Base-by-base conservation (phyloP, 148 eudicot genomes). In the Amaranthus hypochondriacus region DNA sequence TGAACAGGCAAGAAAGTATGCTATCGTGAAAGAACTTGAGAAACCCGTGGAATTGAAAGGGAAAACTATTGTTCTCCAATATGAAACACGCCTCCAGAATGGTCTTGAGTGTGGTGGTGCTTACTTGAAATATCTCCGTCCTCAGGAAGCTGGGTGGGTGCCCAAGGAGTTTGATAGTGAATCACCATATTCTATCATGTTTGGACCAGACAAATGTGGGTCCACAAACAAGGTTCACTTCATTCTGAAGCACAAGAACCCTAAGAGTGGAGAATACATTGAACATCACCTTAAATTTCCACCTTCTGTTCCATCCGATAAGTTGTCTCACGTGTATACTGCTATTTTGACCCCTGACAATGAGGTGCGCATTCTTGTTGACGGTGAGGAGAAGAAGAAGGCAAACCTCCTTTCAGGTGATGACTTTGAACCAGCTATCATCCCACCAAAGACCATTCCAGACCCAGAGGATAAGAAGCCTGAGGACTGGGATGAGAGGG, bases 211-310 rank as follows among this genome's bases (percentile, higher is more conserved):
- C 72, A 89, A 87, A 84, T 95, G 98, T 83, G 98, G 98, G 50
- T 81, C 86, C 56, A 95, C 98, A 52, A 95, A 95, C 87, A 95
- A 95, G 88, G 96, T 95, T 74, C 98, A 95, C 86, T 94, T 95
- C 70, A 95, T 95, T 73, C 72, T 92, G 70, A 91, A 89, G 80
- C 97, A 91, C 77, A 91, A 87, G 83, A 91, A 91, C 77, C 97
- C 97, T n/a, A 95, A 95, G 69, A 88, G 78, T 18, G 97, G 96
- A 48, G 91, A 92, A 76, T 90, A 81, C 68, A 70, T 92, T 66
- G 98, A 95, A 68, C 98, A 95, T 75, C 98, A 92, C 77, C 93
- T 95, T 73, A 95, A 90, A 85, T 82, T 65, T 63, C 90, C 97
- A 8, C 97, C 98, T 28, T 84, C 93, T 63, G 98, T 95, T 39